Conservation (phyloP, 2,329 filamentous ascomycete genomes). For the Stromatinia cepivora region DNA sequence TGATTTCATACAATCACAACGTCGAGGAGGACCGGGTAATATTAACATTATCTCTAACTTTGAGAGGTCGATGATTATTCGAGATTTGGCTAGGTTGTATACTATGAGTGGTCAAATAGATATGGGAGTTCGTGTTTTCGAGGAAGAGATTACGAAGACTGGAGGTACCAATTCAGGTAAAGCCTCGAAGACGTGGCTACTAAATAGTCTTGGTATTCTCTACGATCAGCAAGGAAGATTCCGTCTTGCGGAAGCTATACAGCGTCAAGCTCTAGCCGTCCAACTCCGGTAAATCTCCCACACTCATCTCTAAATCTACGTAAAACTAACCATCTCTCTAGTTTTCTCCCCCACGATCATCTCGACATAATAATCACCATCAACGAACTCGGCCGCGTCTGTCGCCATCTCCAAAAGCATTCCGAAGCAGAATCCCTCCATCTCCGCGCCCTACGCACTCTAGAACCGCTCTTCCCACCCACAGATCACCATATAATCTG, state of each 20-base stretch:
- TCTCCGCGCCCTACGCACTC: constrained; percentile 8
- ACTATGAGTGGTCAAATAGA: constrained; percentile 21
- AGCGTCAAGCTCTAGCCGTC: constrained; percentile 22
- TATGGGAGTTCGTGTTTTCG: constrained; percentile 19
- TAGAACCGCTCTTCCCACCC: constrained; percentile 9
- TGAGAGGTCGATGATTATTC: constrained; percentile 22
- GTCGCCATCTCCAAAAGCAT: constrained; percentile 17
- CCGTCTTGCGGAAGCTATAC: constrained; percentile 17
- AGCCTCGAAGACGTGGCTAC: constrained; percentile 18
- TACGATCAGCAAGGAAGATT: constrained; percentile 24
- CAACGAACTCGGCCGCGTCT: constrained; percentile 23
- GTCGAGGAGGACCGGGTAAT: constrained; percentile 3
- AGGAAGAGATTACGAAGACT: constrained; percentile 22
- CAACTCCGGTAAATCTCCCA: constrained; percentile 12
- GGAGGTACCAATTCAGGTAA: constrained; percentile 21
- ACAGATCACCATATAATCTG: constrained; percentile 22
- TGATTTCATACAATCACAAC: constrained; percentile 22
- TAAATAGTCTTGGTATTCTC: constrained; percentile 22
- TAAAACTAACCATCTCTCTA: neutral
- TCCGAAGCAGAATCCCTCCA: constrained; percentile 18
- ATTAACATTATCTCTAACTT: constrained; percentile 21
- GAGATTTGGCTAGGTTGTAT: constrained; percentile 20
- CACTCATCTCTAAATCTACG: neutral
- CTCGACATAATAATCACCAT: constrained; percentile 23
- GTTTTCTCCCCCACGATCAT: constrained; percentile 17